phyloP scores from a whole-genome alignment of 352 stramenopile species.

The Peronospora destructor region DNA sequence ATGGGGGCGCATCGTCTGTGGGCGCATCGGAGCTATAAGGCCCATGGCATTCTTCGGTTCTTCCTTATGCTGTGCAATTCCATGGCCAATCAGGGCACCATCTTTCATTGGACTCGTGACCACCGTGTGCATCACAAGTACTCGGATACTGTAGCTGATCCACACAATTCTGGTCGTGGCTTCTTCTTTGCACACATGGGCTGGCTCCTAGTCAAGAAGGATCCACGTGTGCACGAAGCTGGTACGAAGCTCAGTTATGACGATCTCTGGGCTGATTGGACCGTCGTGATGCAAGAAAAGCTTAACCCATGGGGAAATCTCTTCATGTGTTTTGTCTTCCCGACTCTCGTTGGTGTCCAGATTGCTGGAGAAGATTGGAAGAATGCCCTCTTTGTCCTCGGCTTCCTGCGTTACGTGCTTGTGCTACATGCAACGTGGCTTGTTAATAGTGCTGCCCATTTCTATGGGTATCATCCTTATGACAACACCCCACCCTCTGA shows the following conservation, averaged over 20 bases:
- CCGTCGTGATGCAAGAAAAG: slow-evolving; percentile 94
- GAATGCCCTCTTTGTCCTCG: slow-evolving; percentile 93
- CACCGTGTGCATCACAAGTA: slow-evolving; percentile 99
- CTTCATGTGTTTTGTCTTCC: slow-evolving; percentile 97
- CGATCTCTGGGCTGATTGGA: slow-evolving; percentile 94
- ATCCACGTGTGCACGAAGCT: slow-evolving; percentile 86
- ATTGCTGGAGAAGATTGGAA: slow-evolving; percentile 91
- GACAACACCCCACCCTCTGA: slow-evolving; percentile 94
- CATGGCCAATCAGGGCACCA: slow-evolving; percentile 96
- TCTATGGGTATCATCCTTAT: slow-evolving; percentile 97
- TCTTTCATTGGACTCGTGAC: slow-evolving; percentile 97
- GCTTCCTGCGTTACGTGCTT: slow-evolving; percentile 90
- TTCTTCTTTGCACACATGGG: slow-evolving; percentile 99
- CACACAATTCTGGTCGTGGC: slow-evolving; percentile 94
- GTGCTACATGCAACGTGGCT: slow-evolving; percentile 97
- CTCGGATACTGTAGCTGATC: slow-evolving; percentile 91
- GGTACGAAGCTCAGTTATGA: slow-evolving; percentile 93
- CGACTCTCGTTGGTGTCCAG: slow-evolving; percentile 84
- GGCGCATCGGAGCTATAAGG: slow-evolving; percentile 95
- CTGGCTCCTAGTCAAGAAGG: slow-evolving; percentile 98
- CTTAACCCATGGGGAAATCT: slow-evolving; percentile 96
- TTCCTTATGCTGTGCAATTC: slow-evolving; percentile 97
- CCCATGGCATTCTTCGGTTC: slow-evolving; percentile 84
- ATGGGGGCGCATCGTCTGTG: slow-evolving; percentile 97
- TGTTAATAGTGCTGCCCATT: slow-evolving; percentile 97